Evolutionary conservation across 441 rosid genomes (phyloP).

Genomic region (Sinapis alba): DNA sequence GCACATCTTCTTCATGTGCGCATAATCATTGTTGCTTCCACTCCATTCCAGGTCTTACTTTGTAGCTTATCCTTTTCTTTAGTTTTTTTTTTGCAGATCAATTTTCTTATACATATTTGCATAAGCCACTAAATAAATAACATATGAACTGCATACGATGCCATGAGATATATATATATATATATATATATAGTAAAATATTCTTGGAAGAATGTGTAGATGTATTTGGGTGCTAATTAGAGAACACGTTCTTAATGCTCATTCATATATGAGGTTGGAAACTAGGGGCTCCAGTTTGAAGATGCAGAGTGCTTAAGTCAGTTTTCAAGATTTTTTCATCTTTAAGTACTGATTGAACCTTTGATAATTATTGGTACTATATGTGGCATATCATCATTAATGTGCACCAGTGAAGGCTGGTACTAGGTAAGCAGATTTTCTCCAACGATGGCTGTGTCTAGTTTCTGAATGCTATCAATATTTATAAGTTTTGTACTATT

Average conservation of each 20-base stretch:
- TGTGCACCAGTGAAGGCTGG: background rate
- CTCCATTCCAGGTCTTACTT: slow-evolving; percentile 63
- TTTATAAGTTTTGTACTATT: background rate
- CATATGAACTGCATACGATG: background rate
- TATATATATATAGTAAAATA: background rate
- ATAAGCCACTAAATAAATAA: background rate
- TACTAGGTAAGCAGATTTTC: background rate
- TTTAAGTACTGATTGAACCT: background rate
- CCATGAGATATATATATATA: background rate
- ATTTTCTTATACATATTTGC: too few species aligned
- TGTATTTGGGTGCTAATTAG: background rate
- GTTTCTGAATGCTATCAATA: background rate
- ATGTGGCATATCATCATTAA: background rate
- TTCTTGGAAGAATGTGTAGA: background rate
- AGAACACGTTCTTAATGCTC: background rate
- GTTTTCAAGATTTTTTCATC: background rate
- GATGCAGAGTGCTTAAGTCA: background rate
- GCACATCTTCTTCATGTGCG: slow-evolving; percentile 54
- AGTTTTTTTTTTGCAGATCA: background rate
- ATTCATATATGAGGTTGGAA: background rate
- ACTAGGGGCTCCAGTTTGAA: background rate
- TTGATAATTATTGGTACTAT: background rate
- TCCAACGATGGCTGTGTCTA: background rate
- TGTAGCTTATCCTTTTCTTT: background rate
- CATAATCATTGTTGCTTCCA: slow-evolving; percentile 65